Evolutionary conservation across 495 filamentous ascomycete genomes (phyloP).

Genomic region (Penicillium simplicissimum): DNA sequence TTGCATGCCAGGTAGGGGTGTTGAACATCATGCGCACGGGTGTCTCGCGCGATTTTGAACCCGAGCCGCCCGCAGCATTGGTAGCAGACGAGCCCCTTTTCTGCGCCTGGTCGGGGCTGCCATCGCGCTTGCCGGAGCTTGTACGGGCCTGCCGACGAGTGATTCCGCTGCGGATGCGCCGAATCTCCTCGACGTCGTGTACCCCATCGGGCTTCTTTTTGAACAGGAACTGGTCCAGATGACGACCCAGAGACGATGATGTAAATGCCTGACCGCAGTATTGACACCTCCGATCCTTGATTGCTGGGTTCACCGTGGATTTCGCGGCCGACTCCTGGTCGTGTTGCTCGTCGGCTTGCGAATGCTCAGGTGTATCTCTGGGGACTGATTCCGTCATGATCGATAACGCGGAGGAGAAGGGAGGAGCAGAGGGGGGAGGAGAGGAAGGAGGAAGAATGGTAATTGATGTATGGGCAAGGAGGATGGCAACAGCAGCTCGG

Average conservation of each 20-base stretch:
- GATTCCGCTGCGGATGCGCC: conserved; percentile 75
- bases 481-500: neutral
- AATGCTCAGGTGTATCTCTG: conserved; percentile 51
- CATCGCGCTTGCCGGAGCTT: conserved; percentile 56
- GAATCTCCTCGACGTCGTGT: conserved; percentile 85
- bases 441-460: neutral
- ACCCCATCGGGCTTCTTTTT: conserved; percentile 86
- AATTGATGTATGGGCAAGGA: neutral
- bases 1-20: conserved; percentile 72
- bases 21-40: conserved; percentile 56
- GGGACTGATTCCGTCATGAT: conserved; percentile 31
- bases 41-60: conserved; percentile 37
- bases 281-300: conserved; percentile 80
- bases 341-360: conserved; percentile 39
- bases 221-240: conserved; percentile 87
- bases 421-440: neutral
- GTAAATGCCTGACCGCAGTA: conserved; percentile 86
- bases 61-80: conserved; percentile 25
- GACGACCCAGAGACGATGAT: conserved; percentile 87
- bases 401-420: neutral
- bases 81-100: conserved; percentile 35
- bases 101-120: conserved; percentile 37
- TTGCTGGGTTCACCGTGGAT: conserved; percentile 42
- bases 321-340: conserved; percentile 30
- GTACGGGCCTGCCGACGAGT: conserved; percentile 76